Evolutionary conservation across 73 alveolate genomes (phyloP), one percentile per base, ranked within the genome.

Genomic region (Paramecium octaurelia): DNA sequence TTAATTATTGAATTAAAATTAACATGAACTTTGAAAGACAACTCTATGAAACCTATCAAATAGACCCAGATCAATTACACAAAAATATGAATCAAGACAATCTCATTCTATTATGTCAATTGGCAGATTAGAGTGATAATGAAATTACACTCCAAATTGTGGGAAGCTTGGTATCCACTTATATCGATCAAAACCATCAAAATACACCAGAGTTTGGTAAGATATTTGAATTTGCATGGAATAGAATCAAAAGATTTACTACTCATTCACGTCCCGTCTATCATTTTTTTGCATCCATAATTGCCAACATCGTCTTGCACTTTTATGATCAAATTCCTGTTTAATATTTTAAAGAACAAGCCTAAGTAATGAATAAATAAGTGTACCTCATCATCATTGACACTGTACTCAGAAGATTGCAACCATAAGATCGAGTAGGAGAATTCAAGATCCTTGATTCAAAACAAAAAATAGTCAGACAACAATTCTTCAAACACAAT

Each of bases 211-310:
- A 64, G 12, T 64, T 64, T 64, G 44, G 50, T 34, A 64, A 64
- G 46, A 64, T 64, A 64, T 64, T 64, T 64, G 84, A 64, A 64
- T 64, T 64, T 64, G 84, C 84, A 64, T 64, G 84, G 84, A 64
- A 64, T 34, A 64, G 84, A 34, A 64, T 64, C 29, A 27, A 34
- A 31, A 27, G 84, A 34, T 64, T 64, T 64, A 64, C 84, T 4
- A 64, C 42, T 64, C 46, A 64, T 27, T 27, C 50, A 11, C 16
- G 42, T 11, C 84, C 84, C 27, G 84, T 64, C 24, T 64, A 31
- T 64, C 84, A 64, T 34, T 64, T 64, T n/a, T 64, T 64, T 64
- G 84, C 84, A 31, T 64, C 84, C 44, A 64, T 64, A 4, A 64
- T 64, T 14, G 84, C 84, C 3, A 64, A 64, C 31, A 64, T 64